These are phyloP conservation scores for Umbelopsis sp. DNA, from an alignment of 371 early-diverging fungal species.

Conservation along the genomic window DNA sequence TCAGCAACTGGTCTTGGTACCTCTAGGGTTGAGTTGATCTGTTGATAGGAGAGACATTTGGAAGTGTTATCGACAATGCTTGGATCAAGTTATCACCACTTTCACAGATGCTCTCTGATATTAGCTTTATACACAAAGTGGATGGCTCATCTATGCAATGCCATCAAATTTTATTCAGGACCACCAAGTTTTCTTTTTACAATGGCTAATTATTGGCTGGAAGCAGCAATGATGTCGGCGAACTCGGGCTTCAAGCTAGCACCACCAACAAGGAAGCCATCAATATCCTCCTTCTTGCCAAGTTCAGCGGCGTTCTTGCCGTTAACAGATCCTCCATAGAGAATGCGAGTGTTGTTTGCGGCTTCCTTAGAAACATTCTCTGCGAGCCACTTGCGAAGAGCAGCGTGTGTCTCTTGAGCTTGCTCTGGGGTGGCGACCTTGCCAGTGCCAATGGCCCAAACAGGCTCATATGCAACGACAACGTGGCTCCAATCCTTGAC, in stretches of 20 bases:
- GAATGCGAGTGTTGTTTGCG: conserved; percentile 88
- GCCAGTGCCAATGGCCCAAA: conserved; percentile 99
- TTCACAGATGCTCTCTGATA: too few relatives aligned
- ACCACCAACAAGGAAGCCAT: conserved; percentile 99
- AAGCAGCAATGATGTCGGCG: conserved; percentile 70
- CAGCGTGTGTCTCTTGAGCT: conserved; percentile 95
- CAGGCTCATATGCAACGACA: conserved; percentile 99
- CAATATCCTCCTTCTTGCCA: conserved; percentile 83
- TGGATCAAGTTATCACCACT: too few relatives aligned
- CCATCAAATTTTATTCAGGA: not conserved
- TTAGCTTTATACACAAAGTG: not conserved
- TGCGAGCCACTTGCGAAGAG: conserved; percentile 88
- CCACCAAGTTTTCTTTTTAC: not conserved
- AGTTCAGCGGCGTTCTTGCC: conserved; percentile 82
- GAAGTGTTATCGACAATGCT: too few relatives aligned
- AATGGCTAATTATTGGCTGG: conserved; percentile 37
- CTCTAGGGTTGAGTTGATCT: too few relatives aligned
- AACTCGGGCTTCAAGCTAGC: conserved; percentile 95
- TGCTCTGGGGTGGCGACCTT: conserved; percentile 96
- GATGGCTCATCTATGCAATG: not conserved
- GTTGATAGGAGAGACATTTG: too few relatives aligned
- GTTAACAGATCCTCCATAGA: conserved; percentile 95
- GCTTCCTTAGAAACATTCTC: conserved; percentile 82
- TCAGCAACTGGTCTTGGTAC: too few relatives aligned
- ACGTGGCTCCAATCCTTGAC: conserved; percentile 88